Percentiles rank a stretch among this genome's conserved stretches.
Conservation (phyloP, 2,329 filamentous ascomycete species). For the Neofusicoccum sp. region DNA sequence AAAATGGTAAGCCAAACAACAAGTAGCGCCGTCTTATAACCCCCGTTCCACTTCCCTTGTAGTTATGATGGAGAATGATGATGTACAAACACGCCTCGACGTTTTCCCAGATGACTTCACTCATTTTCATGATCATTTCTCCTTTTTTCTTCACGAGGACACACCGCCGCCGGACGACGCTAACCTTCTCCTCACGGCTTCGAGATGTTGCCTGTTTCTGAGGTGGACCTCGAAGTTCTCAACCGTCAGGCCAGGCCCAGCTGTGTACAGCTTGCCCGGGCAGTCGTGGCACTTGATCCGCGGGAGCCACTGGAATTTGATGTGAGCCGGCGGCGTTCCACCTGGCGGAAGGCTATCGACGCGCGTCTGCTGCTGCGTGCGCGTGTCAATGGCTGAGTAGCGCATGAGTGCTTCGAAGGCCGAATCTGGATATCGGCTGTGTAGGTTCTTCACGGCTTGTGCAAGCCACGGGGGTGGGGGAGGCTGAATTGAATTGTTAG, state of each 20-base stretch:
- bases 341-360: conserved; percentile 49
- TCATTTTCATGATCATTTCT: not conserved
- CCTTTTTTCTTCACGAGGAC: not conserved
- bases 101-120: not conserved
- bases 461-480: conserved; percentile 85
- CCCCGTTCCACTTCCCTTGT: not conserved
- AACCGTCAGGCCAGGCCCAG: conserved; percentile 80
- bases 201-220: conserved; percentile 73
- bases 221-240: conserved; percentile 93
- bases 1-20: not conserved
- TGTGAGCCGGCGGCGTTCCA: conserved; percentile 60
- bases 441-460: conserved; percentile 71
- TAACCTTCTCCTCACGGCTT: conserved; percentile 38
- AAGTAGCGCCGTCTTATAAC: not conserved
- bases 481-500: conserved; percentile 57
- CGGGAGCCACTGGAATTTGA: conserved; percentile 82
- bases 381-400: conserved; percentile 76
- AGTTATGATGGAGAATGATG: conserved; percentile 13
- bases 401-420: conserved; percentile 91
- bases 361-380: conserved; percentile 67
- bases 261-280: conserved; percentile 90
- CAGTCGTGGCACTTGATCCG: conserved; percentile 92
- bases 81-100: conserved; percentile 14
- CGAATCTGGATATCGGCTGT: conserved; percentile 73
- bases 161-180: conserved; percentile 14